Percentiles rank a stretch among this genome's conserved stretches.
Conservation (phyloP, 306 rosid genomes). For the Lotus japonicus region DNA sequence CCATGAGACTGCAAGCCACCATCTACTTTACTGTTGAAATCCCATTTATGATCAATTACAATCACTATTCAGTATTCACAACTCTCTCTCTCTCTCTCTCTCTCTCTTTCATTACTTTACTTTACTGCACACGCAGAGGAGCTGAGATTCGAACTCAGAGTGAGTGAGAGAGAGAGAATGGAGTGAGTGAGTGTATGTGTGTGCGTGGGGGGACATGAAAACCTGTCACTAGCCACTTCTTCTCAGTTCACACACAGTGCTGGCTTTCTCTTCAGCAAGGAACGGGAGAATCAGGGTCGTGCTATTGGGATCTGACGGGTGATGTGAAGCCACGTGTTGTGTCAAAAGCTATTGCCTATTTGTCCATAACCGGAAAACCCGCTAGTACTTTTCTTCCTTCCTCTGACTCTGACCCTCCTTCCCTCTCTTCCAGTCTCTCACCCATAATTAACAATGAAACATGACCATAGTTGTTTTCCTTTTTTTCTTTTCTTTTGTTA, state of each 20-base stretch:
- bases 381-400: no score
- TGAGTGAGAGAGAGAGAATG: neutral
- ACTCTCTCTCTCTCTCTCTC: neutral
- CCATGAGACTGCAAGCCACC: constrained; percentile 59
- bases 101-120: constrained; percentile 7
- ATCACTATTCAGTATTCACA: no score
- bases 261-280: constrained; percentile 14
- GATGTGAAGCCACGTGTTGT: no score
- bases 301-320: no score
- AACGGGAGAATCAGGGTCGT: neutral
- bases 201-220: constrained; percentile 34
- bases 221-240: constrained; percentile 29
- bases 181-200: neutral
- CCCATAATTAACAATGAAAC: no score
- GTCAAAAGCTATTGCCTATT: no score
- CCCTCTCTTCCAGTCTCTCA: no score
- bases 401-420: no score
- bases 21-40: constrained; percentile 28
- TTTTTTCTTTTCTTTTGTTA: no score
- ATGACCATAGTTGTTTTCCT: no score
- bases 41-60: constrained; percentile 31
- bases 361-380: no score
- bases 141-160: constrained; percentile 7
- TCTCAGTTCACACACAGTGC: constrained; percentile 2
- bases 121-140: neutral